These are phyloP conservation scores for Cubamyces lactineus DNA, from an alignment of 768 basidiomycete genomes.

Conservation along the genomic window DNA sequence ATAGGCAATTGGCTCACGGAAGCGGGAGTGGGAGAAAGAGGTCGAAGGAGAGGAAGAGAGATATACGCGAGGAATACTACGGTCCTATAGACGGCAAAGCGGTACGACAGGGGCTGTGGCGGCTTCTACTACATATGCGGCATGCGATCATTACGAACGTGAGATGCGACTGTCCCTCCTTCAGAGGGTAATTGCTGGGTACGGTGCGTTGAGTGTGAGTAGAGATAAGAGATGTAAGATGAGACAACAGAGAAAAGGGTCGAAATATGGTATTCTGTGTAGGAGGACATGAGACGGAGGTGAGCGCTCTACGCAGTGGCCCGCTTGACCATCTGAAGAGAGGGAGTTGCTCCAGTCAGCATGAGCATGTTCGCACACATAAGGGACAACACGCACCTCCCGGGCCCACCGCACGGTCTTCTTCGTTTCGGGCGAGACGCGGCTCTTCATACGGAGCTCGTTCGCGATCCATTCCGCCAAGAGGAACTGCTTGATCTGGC, in stretches of 20 bases:
- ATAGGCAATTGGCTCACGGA: slow-evolving; percentile 14
- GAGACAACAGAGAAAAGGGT: slow-evolving; percentile 5
- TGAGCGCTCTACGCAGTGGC: slow-evolving; percentile 64
- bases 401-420: slow-evolving; percentile 92
- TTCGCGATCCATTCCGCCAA: slow-evolving; percentile 78
- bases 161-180: slow-evolving; percentile 26
- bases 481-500: slow-evolving; percentile 79
- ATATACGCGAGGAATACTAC: slow-evolving; percentile 18
- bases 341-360: background rate
- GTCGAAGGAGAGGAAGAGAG: background rate
- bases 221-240: slow-evolving; percentile 24
- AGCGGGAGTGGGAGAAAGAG: background rate
- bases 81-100: slow-evolving; percentile 25
- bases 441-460: slow-evolving; percentile 73
- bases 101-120: slow-evolving; percentile 20
- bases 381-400: slow-evolving; percentile 58
- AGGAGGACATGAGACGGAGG: background rate
- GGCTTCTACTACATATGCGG: slow-evolving; percentile 28
- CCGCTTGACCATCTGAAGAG: slow-evolving; percentile 70
- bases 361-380: background rate
- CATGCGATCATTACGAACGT: slow-evolving; percentile 26
- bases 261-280: slow-evolving; percentile 12
- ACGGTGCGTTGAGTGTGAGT: slow-evolving; percentile 25
- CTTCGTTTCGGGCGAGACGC: slow-evolving; percentile 78
- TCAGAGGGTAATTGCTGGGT: slow-evolving; percentile 33